Conservation (phyloP, 2,329 filamentous ascomycete genomes). For the Neopestalotiopsis clavispora region DNA sequence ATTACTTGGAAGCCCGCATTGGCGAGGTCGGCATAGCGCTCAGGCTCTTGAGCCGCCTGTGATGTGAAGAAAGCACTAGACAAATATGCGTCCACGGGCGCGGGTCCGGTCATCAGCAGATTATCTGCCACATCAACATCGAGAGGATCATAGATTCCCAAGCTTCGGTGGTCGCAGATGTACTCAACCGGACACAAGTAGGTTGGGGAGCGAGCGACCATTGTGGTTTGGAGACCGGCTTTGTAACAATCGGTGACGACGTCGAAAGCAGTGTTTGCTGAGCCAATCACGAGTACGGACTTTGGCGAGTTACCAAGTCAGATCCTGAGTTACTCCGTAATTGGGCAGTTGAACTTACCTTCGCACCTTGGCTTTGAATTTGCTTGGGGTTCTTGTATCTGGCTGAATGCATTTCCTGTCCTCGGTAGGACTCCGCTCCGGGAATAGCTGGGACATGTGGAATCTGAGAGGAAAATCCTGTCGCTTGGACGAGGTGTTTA, state of each 20-base stretch:
- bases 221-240: constrained; percentile 38
- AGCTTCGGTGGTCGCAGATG: constrained; percentile 27
- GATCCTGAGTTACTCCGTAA: too few relatives aligned
- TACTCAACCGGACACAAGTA: constrained; percentile 39
- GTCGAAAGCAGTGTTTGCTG: constrained; percentile 49
- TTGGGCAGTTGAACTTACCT: constrained; percentile 20
- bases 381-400: constrained; percentile 27
- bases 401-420: constrained; percentile 31
- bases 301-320: not conserved
- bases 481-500: constrained; percentile 34
- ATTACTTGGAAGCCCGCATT: constrained; percentile 41
- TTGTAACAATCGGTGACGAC: constrained; percentile 39
- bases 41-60: constrained; percentile 35
- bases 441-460: constrained; percentile 29
- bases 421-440: constrained; percentile 27
- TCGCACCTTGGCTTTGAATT: constrained; percentile 26
- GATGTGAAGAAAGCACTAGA: constrained; percentile 25
- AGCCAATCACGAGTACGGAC: constrained; percentile 41
- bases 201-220: constrained; percentile 40
- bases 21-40: constrained; percentile 38
- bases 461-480: constrained; percentile 29
- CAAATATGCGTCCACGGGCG: constrained; percentile 28
- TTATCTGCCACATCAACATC: constrained; percentile 30
- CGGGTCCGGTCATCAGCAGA: constrained; percentile 23
- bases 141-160: constrained; percentile 37